Evolutionary conservation across 805 yeast species (phyloP).

Genomic region (Tetrapisispora namnaoensis): DNA sequence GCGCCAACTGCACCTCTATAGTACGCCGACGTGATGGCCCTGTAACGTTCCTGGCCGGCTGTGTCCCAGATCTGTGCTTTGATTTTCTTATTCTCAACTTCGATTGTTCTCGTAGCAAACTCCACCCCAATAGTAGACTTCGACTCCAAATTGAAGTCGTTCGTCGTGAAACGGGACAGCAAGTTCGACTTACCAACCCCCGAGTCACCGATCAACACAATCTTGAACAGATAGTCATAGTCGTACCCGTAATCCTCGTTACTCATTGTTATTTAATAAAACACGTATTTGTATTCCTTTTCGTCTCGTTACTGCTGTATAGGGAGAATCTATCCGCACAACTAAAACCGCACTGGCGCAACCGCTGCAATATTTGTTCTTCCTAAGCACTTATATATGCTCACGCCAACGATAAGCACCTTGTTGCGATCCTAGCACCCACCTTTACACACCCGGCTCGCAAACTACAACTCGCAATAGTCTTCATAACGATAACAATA

Average conservation of each 20-base stretch:
- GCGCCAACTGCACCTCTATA: constrained; percentile 99
- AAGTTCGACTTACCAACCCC: constrained; percentile 96
- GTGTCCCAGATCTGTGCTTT: constrained; percentile 97
- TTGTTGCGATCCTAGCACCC: too few relatives aligned
- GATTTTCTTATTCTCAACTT: constrained; percentile 71
- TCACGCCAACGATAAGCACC: too few relatives aligned
- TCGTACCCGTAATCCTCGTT: constrained; percentile 65
- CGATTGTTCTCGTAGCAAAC: constrained; percentile 92
- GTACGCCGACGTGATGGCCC: constrained; percentile 95
- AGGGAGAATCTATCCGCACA: too few relatives aligned
- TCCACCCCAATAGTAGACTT: constrained; percentile 96
- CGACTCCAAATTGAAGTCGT: constrained; percentile 90
- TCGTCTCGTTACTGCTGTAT: too few relatives aligned
- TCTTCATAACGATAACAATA: too few relatives aligned
- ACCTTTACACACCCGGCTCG: too few relatives aligned
- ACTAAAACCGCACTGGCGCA: too few relatives aligned
- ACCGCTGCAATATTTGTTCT: too few relatives aligned
- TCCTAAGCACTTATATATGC: too few relatives aligned
- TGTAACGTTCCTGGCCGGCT: constrained; percentile 97
- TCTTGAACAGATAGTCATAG: constrained; percentile 86
- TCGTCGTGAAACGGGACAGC: constrained; percentile 85
- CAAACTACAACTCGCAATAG: too few relatives aligned
- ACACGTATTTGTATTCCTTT: too few relatives aligned
- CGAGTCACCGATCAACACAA: constrained; percentile 92
- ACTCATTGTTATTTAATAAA: constrained; percentile 14